A percentile compares a stretch with the other conserved stretches of the same genome.
Conservation (phyloP, 495 filamentous ascomycete species). For the Glutinoglossum americanum region DNA sequence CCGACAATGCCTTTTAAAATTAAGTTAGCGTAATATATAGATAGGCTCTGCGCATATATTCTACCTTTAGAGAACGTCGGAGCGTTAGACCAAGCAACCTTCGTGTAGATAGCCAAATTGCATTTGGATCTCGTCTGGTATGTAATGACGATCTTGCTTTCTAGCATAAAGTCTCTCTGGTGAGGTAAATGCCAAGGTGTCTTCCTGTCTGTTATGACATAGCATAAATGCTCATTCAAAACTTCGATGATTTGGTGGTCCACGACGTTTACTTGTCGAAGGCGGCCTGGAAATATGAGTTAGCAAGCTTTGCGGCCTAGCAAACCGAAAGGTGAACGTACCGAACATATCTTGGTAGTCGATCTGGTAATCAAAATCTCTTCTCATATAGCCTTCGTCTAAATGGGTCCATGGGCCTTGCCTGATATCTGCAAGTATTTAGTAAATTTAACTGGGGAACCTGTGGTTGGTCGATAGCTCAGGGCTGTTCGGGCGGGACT, state of each 20-base stretch:
- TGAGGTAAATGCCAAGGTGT: constrained; percentile 83
- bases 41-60: constrained; percentile 6
- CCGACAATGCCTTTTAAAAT: constrained; percentile 43
- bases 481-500: constrained; percentile 7
- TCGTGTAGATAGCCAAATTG: constrained; percentile 72
- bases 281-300: constrained; percentile 14
- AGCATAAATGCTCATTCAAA: constrained; percentile 85
- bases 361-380: constrained; percentile 65
- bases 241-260: constrained; percentile 85
- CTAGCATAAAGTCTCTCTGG: constrained; percentile 53
- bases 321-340: constrained; percentile 12
- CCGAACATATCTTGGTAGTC: constrained; percentile 43
- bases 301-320: not conserved
- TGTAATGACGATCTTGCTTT: constrained; percentile 85
- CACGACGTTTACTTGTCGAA: constrained; percentile 35
- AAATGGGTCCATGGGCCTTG: constrained; percentile 66
- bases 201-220: constrained; percentile 74
- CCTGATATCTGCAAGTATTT: constrained; percentile 29
- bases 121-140: constrained; percentile 79
- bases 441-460: constrained; percentile 6
- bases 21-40: too few species aligned
- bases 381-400: constrained; percentile 43
- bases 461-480: not conserved
- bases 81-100: constrained; percentile 61
- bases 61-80: constrained; percentile 36